phyloP scores from a whole-genome alignment of 139 green algal genomes.

The Ulvella scutata region DNA sequence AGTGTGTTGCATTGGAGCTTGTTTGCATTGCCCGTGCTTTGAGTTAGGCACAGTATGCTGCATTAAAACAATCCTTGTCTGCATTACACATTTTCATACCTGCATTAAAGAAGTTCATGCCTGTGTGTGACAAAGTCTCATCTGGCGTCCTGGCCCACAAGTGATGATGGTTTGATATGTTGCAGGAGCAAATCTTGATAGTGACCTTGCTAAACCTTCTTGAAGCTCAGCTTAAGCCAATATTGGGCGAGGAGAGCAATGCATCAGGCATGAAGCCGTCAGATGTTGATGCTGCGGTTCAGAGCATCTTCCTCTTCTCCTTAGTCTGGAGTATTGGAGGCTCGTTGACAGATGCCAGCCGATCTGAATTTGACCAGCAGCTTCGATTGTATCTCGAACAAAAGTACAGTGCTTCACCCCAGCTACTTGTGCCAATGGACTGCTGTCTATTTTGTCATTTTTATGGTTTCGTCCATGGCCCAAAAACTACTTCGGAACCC shows the following conservation, averaged over 20 bases:
- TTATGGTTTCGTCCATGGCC: too few relatives aligned
- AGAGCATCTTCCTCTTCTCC: slow-evolving; percentile 17
- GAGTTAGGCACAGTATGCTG: slow-evolving; percentile 11
- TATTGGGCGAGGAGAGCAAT: neutral
- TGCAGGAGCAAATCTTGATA: slow-evolving; percentile 30
- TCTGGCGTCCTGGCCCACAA: neutral
- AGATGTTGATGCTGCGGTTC: neutral
- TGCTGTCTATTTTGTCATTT: too few relatives aligned
- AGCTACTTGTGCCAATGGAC: too few relatives aligned
- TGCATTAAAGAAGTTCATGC: neutral
- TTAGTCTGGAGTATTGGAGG: slow-evolving; percentile 26
- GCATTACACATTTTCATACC: too few relatives aligned
- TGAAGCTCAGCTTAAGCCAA: slow-evolving; percentile 10
- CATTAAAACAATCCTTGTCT: too few relatives aligned
- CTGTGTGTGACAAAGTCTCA: neutral
- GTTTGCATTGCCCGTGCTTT: too few relatives aligned
- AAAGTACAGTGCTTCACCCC: too few relatives aligned
- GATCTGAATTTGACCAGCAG: slow-evolving; percentile 11
- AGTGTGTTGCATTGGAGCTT: too few relatives aligned
- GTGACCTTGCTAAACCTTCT: slow-evolving; percentile 21
- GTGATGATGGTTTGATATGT: neutral
- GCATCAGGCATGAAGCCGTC: neutral
- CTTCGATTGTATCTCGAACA: slow-evolving; percentile 8
- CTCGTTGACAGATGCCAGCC: slow-evolving; percentile 1
- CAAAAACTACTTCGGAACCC: too few relatives aligned